Conservation (phyloP, 805 yeast genomes). For the Teunomyces cretensis region DNA sequence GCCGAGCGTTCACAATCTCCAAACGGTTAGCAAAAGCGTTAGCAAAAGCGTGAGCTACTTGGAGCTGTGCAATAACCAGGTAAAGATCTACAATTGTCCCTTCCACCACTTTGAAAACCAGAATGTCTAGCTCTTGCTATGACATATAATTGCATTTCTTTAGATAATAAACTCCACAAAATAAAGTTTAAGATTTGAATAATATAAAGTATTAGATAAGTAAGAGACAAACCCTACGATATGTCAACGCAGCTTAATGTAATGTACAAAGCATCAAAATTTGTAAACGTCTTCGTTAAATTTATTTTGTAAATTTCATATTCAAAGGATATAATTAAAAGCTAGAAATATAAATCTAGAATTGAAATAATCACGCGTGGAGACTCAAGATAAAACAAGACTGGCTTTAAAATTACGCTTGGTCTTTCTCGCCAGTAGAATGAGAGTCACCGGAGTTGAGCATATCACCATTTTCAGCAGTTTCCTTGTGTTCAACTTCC, state of each 20-base stretch:
- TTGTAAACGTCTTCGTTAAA: too few species aligned
- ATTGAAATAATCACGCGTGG: background rate
- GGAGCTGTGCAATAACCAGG: conserved; percentile 12
- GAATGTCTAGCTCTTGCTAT: background rate
- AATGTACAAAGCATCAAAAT: too few species aligned
- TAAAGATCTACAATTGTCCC: conserved; percentile 9
- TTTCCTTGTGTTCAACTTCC: conserved; percentile 35
- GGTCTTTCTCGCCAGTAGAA: conserved; percentile 12
- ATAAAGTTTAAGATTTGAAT: too few species aligned
- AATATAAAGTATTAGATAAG: too few species aligned
- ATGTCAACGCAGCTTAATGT: too few species aligned
- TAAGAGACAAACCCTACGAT: too few species aligned
- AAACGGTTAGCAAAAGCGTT: conserved; percentile 11
- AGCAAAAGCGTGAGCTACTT: conserved; percentile 9
- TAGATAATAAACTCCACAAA: background rate
- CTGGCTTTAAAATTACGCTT: background rate
- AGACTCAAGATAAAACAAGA: background rate
- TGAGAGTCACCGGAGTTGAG: conserved; percentile 3
- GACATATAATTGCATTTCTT: background rate
- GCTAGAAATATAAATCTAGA: background rate
- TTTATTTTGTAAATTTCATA: background rate
- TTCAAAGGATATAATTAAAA: background rate
- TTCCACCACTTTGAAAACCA: conserved; percentile 4
- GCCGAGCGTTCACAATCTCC: conserved; percentile 3
- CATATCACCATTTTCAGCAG: conserved; percentile 19